These are phyloP conservation scores for Priceomyces melissophilus DNA, from an alignment of 805 yeast species.

Conservation along the genomic window DNA sequence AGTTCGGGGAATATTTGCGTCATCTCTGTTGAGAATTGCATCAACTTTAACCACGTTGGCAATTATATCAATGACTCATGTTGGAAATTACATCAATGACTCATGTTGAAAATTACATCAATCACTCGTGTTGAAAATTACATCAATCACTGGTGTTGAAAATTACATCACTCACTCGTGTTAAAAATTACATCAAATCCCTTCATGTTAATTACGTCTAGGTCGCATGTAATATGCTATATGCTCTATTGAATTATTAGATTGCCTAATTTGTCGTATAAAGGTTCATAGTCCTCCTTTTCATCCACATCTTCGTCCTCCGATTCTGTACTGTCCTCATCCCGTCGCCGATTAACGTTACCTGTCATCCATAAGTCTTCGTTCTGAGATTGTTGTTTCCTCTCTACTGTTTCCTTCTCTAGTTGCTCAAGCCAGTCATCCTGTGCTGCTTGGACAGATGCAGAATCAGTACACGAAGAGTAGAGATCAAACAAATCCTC, in stretches of 20 bases:
- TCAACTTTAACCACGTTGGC: too few relatives aligned
- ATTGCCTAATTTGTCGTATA: slow-evolving; percentile 4
- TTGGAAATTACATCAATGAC: too few relatives aligned
- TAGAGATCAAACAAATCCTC: slow-evolving; percentile 73
- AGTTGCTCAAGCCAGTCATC: slow-evolving; percentile 66
- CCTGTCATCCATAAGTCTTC: slow-evolving; percentile 79
- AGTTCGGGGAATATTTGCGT: too few relatives aligned
- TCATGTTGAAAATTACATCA: too few relatives aligned
- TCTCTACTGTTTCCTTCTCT: slow-evolving; percentile 61
- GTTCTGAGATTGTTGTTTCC: slow-evolving; percentile 50
- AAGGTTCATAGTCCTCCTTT: slow-evolving; percentile 9
- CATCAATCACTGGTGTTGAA: too few relatives aligned
- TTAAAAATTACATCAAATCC: too few relatives aligned
- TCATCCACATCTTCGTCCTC: slow-evolving; percentile 3
- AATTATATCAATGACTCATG: too few relatives aligned
- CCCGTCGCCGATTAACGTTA: slow-evolving; percentile 48
- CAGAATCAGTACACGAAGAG: slow-evolving; percentile 76
- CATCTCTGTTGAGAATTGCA: too few relatives aligned
- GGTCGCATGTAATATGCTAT: too few relatives aligned
- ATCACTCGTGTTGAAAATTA: too few relatives aligned
- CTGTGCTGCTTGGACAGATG: slow-evolving; percentile 68
- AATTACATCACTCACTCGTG: too few relatives aligned
- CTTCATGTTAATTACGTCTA: too few relatives aligned
- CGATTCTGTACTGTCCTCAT: slow-evolving; percentile 9
- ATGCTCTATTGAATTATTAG: background rate